phyloP scores from a whole-genome alignment of 352 stramenopile genomes.

The Globisporangium takayamanum region DNA sequence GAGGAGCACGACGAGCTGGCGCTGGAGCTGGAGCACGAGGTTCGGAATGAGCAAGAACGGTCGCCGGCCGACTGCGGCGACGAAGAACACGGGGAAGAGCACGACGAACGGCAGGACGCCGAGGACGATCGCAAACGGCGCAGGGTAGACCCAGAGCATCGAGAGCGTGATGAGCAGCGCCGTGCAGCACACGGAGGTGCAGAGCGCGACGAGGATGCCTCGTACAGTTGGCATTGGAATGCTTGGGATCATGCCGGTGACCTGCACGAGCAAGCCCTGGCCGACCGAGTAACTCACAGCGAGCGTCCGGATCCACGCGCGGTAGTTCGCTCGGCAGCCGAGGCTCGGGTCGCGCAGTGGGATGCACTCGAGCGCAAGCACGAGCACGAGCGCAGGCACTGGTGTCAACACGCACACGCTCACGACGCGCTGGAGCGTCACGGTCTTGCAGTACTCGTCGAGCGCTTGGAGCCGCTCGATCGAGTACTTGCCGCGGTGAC shows the following conservation, averaged over 20 bases:
- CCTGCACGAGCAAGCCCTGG: conserved; percentile 2
- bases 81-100: conserved; percentile 15
- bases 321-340: conserved; percentile 9
- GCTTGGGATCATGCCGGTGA: conserved; percentile 1
- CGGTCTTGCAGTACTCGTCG: conserved; percentile 19
- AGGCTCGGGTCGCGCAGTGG: conserved; percentile 12
- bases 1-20: conserved; percentile 14
- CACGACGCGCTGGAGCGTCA: background rate
- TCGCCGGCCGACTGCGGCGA: background rate
- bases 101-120: conserved; percentile 16
- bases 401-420: conserved; percentile 15
- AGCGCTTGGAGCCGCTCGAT: conserved; percentile 29
- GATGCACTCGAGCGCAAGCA: conserved; percentile 22
- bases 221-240: background rate
- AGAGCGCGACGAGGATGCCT: background rate
- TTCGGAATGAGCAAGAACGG: conserved; percentile 6
- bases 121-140: conserved; percentile 28
- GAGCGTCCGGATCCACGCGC: conserved; percentile 2
- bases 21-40: conserved; percentile 14
- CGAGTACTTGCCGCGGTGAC: conserved; percentile 28
- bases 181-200: background rate
- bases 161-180: conserved; percentile 17
- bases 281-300: conserved; percentile 9
- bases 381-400: conserved; percentile 14
- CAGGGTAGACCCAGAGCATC: conserved; percentile 25